These are phyloP conservation scores for Penicillium ucsense DNA, from an alignment of 495 filamentous ascomycete species.

Conservation along the genomic window DNA sequence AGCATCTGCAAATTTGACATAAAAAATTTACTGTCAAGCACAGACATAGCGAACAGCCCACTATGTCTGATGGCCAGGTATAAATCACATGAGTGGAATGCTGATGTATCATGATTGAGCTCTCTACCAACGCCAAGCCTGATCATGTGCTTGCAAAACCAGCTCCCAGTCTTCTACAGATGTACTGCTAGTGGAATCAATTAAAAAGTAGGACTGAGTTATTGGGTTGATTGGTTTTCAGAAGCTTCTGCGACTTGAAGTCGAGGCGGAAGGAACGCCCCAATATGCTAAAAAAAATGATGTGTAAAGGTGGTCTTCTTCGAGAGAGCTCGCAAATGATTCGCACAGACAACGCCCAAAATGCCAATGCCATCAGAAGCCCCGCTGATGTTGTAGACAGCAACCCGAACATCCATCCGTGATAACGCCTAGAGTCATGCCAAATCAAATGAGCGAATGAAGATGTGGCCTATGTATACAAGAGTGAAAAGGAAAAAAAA, in stretches of 20 bases:
- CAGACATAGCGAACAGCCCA: too few species aligned
- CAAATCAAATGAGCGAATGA: too few species aligned
- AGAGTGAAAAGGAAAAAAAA: neutral
- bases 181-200: too few species aligned
- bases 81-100: too few species aligned
- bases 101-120: too few species aligned
- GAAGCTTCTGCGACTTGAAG: slow-evolving; percentile 6
- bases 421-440: neutral
- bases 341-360: slow-evolving; percentile 16
- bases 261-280: slow-evolving; percentile 8
- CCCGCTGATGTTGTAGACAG: slow-evolving; percentile 1
- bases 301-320: neutral
- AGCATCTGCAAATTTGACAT: too few species aligned
- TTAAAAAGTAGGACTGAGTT: too few species aligned
- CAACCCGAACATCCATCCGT: slow-evolving; percentile 18
- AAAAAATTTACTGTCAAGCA: too few species aligned
- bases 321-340: neutral
- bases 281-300: slow-evolving; percentile 16
- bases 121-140: too few species aligned
- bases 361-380: slow-evolving; percentile 5
- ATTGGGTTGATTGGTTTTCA: slow-evolving; percentile 7
- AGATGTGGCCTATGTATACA: slow-evolving; percentile 6
- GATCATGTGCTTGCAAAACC: too few species aligned
- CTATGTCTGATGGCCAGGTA: too few species aligned
- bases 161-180: too few species aligned